Evolutionary conservation across 805 yeast genomes (phyloP).

Genomic region (Scheffersomyces amazonensis): DNA sequence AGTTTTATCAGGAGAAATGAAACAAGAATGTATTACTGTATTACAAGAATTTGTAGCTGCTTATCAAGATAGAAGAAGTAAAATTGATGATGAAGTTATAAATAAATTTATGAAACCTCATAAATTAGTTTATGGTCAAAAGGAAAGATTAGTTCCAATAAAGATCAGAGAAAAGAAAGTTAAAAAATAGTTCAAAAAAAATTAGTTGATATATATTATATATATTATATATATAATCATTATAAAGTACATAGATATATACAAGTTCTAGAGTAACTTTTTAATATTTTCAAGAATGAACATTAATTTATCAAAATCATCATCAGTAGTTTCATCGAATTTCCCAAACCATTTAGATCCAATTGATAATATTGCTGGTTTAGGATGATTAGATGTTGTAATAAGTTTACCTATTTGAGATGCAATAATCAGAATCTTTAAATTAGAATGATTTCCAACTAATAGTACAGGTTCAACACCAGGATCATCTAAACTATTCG

Average conservation of each 20-base stretch:
- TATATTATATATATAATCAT: not conserved
- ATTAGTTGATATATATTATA: not conserved
- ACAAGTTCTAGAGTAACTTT: conserved; percentile 4
- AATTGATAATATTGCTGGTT: conserved; percentile 41
- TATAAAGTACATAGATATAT: not conserved
- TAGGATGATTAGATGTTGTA: conserved; percentile 27
- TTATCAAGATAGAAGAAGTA: conserved; percentile 77
- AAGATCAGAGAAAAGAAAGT: conserved; percentile 48
- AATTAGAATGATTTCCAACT: conserved; percentile 46
- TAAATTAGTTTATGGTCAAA: conserved; percentile 68
- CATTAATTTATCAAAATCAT: conserved; percentile 46
- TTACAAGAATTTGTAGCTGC: conserved; percentile 74
- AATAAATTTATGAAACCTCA: conserved; percentile 82
- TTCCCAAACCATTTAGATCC: conserved; percentile 48
- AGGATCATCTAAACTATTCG: conserved; percentile 14
- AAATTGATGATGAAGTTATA: conserved; percentile 59
- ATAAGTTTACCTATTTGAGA: conserved; percentile 46
- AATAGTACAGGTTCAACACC: conserved; percentile 46
- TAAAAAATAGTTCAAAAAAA: conserved; percentile 6
- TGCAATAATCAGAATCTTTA: conserved; percentile 47
- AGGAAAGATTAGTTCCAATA: conserved; percentile 70
- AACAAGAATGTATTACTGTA: conserved; percentile 76
- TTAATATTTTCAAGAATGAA: conserved; percentile 35
- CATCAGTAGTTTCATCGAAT: conserved; percentile 20
- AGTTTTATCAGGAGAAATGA: conserved; percentile 88